These are phyloP conservation scores for Leishmania martiniquensis DNA, from an alignment of 208 protist genomes.

Conservation along the genomic window DNA sequence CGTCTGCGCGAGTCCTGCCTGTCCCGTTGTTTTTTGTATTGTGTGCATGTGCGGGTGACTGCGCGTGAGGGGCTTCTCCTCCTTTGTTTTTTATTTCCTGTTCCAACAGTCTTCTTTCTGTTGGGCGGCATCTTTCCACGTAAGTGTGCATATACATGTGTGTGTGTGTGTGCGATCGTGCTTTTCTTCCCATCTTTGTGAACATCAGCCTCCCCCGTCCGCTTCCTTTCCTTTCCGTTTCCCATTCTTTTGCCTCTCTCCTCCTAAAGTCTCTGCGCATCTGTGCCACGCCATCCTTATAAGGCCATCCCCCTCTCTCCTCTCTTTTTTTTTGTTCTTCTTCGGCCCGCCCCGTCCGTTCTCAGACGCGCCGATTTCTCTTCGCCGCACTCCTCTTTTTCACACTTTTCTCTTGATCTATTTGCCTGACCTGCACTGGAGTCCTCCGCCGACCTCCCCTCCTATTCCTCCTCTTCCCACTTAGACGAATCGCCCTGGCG, in stretches of 20 bases:
- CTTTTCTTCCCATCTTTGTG: background rate
- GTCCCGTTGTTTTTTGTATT: background rate
- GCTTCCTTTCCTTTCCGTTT: slow-evolving; percentile 3
- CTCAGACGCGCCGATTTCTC: background rate
- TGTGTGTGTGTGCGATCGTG: background rate
- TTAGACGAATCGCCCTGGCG: background rate
- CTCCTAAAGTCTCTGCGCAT: background rate
- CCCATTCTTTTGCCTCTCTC: too few species aligned
- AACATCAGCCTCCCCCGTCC: background rate
- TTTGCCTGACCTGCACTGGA: too few species aligned
- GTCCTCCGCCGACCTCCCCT: too few species aligned
- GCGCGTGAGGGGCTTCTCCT: too few species aligned
- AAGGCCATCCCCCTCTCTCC: background rate
- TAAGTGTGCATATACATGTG: too few species aligned
- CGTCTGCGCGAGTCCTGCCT: background rate
- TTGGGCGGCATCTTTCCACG: too few species aligned
- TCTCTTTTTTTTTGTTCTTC: background rate
- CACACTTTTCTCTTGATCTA: background rate
- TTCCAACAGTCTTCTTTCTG: too few species aligned
- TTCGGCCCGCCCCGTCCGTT: too few species aligned
- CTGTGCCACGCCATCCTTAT: background rate
- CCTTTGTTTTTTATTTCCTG: too few species aligned
- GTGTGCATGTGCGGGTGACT: background rate
- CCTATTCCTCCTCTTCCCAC: too few species aligned
- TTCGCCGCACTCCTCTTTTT: background rate